Base-by-base conservation (phyloP, 192 early-diverging fungal species). In the Spinellus fusiger region DNA sequence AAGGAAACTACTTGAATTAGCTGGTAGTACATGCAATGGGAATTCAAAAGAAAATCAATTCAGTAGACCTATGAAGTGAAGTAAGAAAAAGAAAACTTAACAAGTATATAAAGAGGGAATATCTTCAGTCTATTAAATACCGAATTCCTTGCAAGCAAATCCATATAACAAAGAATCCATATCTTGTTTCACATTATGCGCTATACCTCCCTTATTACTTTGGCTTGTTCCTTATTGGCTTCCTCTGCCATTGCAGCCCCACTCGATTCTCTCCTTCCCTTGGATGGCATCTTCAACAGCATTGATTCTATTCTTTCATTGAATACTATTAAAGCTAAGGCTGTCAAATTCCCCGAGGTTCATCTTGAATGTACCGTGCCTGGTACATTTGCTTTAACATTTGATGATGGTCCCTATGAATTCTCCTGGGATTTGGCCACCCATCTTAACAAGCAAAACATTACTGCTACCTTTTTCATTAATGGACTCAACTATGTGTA, bases 401-500 rank as follows among this genome's bases (percentile, higher is more conserved):
- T 82, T 62, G 88, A 90, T 57, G 88, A 73, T 51, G 71, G 71
- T 13, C 71, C 71, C 18, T 64, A 65, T 27, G 32, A 68, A 7
- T 66, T 61, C 22, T 65, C 66, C 10, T 59, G 55, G 50, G 62
- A 33, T 23, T 46, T 73, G 34, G 44, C 61, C 27, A 34, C 68
- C 28, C 33, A 26, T 25, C 54, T 73, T 13, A 55, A 54, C 22
- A 34, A 61, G 0, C 15, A 64, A 48, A 44, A 40, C 27, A 40
- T 73, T 15, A 59, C 59, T 28, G 84, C 79, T 7, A 89, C 86
- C 22, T 89, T 88, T 72, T 89, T 89, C 62, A 61, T 89, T 60
- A 86, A 88, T 64, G 86, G 84, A 5, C 37, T 73, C 26, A 86
- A 85, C 69, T 70, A 66, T 48, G 61, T 62, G 77, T 76, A 66